phyloP scores from a whole-genome alignment of 805 yeast species.

The Scheffersomyces lignosus region DNA sequence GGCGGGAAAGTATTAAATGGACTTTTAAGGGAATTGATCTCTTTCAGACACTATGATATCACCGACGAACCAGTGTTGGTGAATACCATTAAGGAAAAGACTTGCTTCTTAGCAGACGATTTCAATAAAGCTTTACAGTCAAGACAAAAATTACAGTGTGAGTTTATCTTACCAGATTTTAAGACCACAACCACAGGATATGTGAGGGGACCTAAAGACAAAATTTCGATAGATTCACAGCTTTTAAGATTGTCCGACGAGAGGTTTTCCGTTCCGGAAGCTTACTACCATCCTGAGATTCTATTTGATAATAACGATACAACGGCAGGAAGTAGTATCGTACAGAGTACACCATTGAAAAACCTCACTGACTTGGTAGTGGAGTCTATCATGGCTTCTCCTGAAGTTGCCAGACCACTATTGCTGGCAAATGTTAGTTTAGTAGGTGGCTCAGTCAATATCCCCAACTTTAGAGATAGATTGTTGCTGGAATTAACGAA shows the following conservation, averaged over 20 bases:
- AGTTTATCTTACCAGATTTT: constrained; percentile 85
- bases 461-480: constrained; percentile 67
- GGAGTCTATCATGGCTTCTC: constrained; percentile 67
- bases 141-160: constrained; percentile 44
- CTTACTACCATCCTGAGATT: constrained; percentile 81
- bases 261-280: constrained; percentile 84
- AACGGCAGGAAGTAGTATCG: constrained; percentile 25
- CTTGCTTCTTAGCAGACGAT: constrained; percentile 67
- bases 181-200: constrained; percentile 79
- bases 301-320: constrained; percentile 35
- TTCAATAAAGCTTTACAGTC: constrained; percentile 49
- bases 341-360: constrained; percentile 55
- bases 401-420: constrained; percentile 72
- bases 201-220: constrained; percentile 38
- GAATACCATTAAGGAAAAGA: constrained; percentile 79
- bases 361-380: constrained; percentile 76
- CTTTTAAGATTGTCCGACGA: constrained; percentile 74
- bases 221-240: constrained; percentile 49
- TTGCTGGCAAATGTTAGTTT: constrained; percentile 76
- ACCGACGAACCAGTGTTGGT: constrained; percentile 86
- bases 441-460: constrained; percentile 78
- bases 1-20: constrained; percentile 89
- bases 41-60: constrained; percentile 90
- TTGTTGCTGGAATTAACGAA: constrained; percentile 60
- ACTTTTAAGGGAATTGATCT: constrained; percentile 75